Conservation (phyloP, 768 basidiomycete genomes). For the Trichaptum fuscoviolaceum region DNA sequence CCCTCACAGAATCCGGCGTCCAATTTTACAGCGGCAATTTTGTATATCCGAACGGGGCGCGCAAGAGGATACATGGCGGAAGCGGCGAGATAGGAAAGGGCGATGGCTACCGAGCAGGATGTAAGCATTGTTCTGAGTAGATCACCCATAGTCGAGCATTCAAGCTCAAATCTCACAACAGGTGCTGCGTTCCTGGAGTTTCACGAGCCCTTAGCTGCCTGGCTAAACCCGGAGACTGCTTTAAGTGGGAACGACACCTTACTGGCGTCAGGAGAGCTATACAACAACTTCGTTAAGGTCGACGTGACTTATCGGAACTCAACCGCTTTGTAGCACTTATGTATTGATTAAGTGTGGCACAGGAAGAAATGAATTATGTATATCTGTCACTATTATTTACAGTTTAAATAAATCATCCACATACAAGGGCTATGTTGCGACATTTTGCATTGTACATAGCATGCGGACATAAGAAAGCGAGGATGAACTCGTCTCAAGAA, state of each 20-base stretch:
- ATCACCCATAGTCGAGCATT: not conserved
- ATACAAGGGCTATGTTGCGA: not conserved
- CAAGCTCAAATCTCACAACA: constrained; percentile 17
- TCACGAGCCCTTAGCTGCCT: constrained; percentile 66
- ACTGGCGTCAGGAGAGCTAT: constrained; percentile 64
- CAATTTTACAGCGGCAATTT: constrained; percentile 70
- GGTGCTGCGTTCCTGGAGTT: constrained; percentile 66
- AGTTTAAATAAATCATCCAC: not conserved
- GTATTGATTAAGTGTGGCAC: not conserved
- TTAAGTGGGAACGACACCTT: constrained; percentile 55
- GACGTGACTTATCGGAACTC: constrained; percentile 35
- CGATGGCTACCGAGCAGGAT: constrained; percentile 53
- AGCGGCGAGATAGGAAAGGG: constrained; percentile 50
- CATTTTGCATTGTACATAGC: not conserved
- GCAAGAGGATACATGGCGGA: constrained; percentile 74
- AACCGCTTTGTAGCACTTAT: not conserved
- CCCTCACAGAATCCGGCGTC: constrained; percentile 54
- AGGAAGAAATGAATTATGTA: not conserved
- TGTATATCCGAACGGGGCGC: constrained; percentile 40
- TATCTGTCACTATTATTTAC: not conserved
- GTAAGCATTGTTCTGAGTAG: too few species aligned
- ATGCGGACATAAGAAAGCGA: not conserved
- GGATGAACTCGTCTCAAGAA: not conserved
- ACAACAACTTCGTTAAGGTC: constrained; percentile 63
- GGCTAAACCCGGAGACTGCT: constrained; percentile 52